Conservation (phyloP, 257 asterid species). For the Solanum tarapatanum region DNA sequence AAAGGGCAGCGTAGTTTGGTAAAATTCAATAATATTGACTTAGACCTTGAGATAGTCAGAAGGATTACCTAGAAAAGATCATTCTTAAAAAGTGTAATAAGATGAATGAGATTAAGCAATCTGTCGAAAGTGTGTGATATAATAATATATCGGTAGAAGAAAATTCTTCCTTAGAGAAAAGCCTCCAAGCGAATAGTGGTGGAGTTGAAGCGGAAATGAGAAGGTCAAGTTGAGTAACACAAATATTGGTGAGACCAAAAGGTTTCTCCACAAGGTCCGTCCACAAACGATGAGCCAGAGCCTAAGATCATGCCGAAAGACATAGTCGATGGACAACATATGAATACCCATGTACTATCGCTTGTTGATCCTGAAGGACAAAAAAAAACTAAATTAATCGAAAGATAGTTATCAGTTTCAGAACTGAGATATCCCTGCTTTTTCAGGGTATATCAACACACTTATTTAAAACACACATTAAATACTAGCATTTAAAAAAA, state of each 20-base stretch:
- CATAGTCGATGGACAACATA: background rate
- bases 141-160: background rate
- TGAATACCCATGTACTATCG: background rate
- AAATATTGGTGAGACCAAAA: background rate
- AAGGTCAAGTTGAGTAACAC: background rate
- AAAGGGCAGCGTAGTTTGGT: background rate
- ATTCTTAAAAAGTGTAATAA: background rate
- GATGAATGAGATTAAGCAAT: background rate
- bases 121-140: fast-evolving
- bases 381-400: fast-evolving
- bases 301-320: background rate
- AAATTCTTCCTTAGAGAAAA: background rate
- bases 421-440: too few relatives aligned
- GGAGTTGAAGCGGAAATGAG: background rate
- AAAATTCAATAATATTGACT: background rate
- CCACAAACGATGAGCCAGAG: background rate
- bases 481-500: too few relatives aligned
- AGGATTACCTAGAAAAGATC: background rate
- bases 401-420: too few relatives aligned
- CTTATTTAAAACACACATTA: background rate
- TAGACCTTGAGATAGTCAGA: background rate
- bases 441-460: background rate
- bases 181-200: background rate
- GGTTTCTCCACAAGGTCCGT: background rate
- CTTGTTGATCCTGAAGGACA: too few relatives aligned